Base-by-base conservation (phyloP, 129 eudicot species). In the Tagetes patula region DNA sequence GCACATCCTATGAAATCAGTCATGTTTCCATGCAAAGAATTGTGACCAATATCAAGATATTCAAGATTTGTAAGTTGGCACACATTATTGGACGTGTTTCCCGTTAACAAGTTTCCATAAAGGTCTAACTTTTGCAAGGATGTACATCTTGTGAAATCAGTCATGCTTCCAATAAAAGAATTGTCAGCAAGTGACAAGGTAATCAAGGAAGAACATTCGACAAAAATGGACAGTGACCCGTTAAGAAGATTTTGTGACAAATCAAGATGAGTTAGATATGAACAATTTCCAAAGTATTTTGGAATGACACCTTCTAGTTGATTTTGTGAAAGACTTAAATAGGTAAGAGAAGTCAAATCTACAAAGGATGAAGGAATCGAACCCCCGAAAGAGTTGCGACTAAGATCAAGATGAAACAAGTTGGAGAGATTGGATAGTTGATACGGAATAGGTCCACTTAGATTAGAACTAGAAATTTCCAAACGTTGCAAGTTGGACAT, bases 371-470 rank as follows among this genome's bases (percentile, higher is more conserved):
- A 40, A 1, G 84, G 80, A 38, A 80, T 36, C 0, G 14, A 73
- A 8, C 72, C 76, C n/a, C 30, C n/a, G 6, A 74, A 9, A 42
- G 0, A 8, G 9, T 71, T 79, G 5, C 12, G 1, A 1, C 32
- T 12, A 39, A 76, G 70, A 13, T 52, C 69, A 61, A 83, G 87
- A 67, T 58, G 7, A 6, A 43, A 41, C 70, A 83, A 75, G 3
- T 31, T 42, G 47, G 84, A 54, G 34, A 79, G 70, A 61, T 79
- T 73, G 1, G 47, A 79, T 55, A 72, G 36, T 39, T 79, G 70
- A 41, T 31, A 47, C 6, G 79, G 79, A 67, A 73, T 56, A 3
- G 50, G 33, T 33, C 78, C 83, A 55, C 10, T 32, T 3, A 72
- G 70, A 31, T 59, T 41, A 42, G 53, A 43, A 37, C 0, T 0